Evolutionary conservation across 2,329 filamentous ascomycete genomes (phyloP), one percentile per base, ranked within the genome.

Genomic region (Aspergillus clavatus): DNA sequence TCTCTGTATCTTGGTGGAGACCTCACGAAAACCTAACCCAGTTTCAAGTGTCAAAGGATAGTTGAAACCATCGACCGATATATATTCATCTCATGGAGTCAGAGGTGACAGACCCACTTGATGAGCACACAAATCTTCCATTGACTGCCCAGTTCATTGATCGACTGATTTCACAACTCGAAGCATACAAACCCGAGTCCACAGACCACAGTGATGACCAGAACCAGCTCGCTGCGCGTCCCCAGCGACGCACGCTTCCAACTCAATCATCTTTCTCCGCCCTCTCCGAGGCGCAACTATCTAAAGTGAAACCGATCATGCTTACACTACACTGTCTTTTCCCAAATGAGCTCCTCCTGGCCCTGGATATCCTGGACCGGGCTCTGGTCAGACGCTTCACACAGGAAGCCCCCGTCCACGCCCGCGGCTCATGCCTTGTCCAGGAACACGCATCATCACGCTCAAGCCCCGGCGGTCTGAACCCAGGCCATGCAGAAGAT

Each of bases 341-440:
- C 60, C 89, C 89, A 0, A 80, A 81, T 51, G 79, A 89, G 43
- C 71, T 96, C 2, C 81, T 96, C 1, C 87, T 89, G 2, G 89
- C 91, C 0, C 76, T 98, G 2, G 90, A 97, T 65, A 76, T 97
- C 0, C 76, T 98, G 1, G 93, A 98, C 65, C 80, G 88, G 21
- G 72, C 77, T 2, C 78, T 93, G 0, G 80, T 95, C 26, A 82
- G 75, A 5, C 76, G 81, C 1, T 66, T 83, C 12, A 35, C 63
- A 7, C 31, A 47, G 22, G 26, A 36, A 6, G 43, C 54, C 29
- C 29, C 42, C n/a, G 8, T n/a, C 36, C n/a, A n/a, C n/a, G n/a
- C n/a, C n/a, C n/a, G n/a, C n/a, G n/a, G n/a, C n/a, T n/a, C n/a
- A n/a, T n/a, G n/a, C n/a, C n/a, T n/a, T n/a, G n/a, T n/a, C n/a